Conservation (phyloP, 2,329 filamentous ascomycete genomes). For the Penicillium frequentans region DNA sequence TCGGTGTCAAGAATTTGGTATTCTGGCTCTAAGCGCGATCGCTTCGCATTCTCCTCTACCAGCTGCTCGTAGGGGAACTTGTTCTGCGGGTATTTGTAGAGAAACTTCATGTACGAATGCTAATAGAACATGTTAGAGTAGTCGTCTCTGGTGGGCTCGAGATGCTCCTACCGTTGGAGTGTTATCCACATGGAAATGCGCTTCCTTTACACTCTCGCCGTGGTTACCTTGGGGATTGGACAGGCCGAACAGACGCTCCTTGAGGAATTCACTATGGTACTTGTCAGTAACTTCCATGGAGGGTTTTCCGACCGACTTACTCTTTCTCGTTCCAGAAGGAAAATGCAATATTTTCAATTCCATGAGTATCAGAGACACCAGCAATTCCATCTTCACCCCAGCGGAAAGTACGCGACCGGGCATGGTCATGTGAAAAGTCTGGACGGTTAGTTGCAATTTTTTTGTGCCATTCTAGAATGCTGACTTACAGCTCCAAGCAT, state of each 20-base stretch:
- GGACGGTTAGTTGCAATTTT: constrained; percentile 5
- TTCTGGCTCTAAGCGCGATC: constrained; percentile 75
- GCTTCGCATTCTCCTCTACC: constrained; percentile 76
- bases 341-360: constrained; percentile 88
- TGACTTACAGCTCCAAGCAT: constrained; percentile 89
- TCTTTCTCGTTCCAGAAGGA: constrained; percentile 98
- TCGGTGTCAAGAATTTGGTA: constrained; percentile 92
- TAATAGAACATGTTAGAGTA: constrained; percentile 34
- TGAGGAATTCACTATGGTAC: constrained; percentile 73
- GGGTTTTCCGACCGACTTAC: constrained; percentile 50
- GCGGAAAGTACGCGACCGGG: constrained; percentile 81
- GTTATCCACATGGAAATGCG: constrained; percentile 94
- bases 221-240: constrained; percentile 97
- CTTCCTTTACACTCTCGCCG: constrained; percentile 95
- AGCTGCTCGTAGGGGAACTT: constrained; percentile 91
- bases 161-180: constrained; percentile 65
- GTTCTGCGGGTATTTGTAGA: constrained; percentile 95
- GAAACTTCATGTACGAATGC: constrained; percentile 98
- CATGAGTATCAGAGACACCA: constrained; percentile 90
- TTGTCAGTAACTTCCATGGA: background rate
- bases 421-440: constrained; percentile 95
- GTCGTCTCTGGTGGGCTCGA: background rate
- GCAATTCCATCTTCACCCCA: constrained; percentile 98
- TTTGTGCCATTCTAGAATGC: background rate
- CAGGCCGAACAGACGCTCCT: constrained; percentile 90